Base-by-base conservation (phyloP, 225 moss, liverwort and hornwort species). In the Ulota crispa region DNA sequence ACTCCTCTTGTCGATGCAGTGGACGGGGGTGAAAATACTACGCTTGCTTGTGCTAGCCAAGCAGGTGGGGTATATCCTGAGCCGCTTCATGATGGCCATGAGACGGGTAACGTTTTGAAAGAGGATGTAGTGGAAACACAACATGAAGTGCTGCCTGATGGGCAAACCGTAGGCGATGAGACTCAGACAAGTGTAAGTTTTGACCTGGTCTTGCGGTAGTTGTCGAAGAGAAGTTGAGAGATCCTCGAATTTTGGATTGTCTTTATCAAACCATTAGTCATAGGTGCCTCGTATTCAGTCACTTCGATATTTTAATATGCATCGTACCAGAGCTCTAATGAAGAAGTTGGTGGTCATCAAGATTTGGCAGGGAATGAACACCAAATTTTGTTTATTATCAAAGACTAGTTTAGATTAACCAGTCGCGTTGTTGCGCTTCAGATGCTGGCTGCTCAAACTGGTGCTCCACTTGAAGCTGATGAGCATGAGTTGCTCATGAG, bases 381-480 rank as follows among this genome's bases (percentile, higher is more conserved):
- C 55, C 53, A 37, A 61, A 24, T 64, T 43, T 42, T 68, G 16
- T 42, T 83, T 52, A 26, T 62, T 50, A 24, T 70, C 19, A 55
- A 80, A 53, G 39, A 68, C 55, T 30, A 66, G 45, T 87, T 30
- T 63, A 78, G 69, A 78, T 81, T 74, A 82, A 82, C 65, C 69
- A 75, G 66, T 74, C 71, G 28, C 60, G 60, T 85, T 82, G 82
- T 82, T 67, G 79, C 65, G 72, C 87, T 87, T 82, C 87, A 89
- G 80, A 69, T 87, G 73, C 68, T 76, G 54, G 70, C 69, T 82
- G 90, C 87, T 75, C 54, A 68, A 65, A 85, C 71, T 68, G 73
- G 64, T 79, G 67, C 86, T 77, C 82, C 78, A 75, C 73, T 80
- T 83, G 81, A 81, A 81, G 79, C 81, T 76, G 81, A 83, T 70